phyloP scores from a whole-genome alignment of 73 alveolate species.

The Paramecium octaurelia region DNA sequence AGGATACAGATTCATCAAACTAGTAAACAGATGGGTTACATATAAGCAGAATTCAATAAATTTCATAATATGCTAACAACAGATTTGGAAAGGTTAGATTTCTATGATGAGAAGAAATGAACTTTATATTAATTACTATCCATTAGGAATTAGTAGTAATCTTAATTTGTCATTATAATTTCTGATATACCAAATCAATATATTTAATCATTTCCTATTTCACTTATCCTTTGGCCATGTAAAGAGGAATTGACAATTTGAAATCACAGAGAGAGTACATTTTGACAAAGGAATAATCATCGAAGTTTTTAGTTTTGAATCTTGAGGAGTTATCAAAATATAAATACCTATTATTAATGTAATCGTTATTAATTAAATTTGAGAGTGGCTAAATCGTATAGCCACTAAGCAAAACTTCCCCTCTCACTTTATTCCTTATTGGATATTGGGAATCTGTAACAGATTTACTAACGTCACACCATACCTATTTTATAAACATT shows the following conservation, averaged over 20 bases:
- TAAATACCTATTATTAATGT: constrained; percentile 8
- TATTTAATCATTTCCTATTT: not conserved
- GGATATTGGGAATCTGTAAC: not conserved
- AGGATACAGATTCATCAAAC: not conserved
- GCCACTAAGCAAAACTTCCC: constrained; percentile 35
- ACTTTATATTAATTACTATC: not conserved
- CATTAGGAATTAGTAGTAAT: not conserved
- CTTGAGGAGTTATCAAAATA: not conserved
- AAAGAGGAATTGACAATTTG: not conserved
- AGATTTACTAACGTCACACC: constrained; percentile 45
- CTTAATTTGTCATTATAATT: not conserved
- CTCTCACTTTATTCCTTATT: not conserved
- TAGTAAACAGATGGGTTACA: not conserved
- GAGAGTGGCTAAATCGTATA: not conserved
- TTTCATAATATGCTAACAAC: constrained; percentile 18
- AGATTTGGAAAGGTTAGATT: constrained; percentile 32
- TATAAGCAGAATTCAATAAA: not conserved
- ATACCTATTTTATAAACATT: not conserved
- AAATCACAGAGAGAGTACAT: constrained; percentile 28
- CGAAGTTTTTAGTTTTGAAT: not conserved
- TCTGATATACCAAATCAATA: not conserved
- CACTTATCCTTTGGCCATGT: constrained; percentile 25
- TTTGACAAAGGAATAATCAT: not conserved
- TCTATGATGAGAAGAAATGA: not conserved
- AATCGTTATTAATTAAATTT: not conserved